phyloP scores from a whole-genome alignment of 2,329 filamentous ascomycete genomes.

The Alternaria gansuensis region DNA sequence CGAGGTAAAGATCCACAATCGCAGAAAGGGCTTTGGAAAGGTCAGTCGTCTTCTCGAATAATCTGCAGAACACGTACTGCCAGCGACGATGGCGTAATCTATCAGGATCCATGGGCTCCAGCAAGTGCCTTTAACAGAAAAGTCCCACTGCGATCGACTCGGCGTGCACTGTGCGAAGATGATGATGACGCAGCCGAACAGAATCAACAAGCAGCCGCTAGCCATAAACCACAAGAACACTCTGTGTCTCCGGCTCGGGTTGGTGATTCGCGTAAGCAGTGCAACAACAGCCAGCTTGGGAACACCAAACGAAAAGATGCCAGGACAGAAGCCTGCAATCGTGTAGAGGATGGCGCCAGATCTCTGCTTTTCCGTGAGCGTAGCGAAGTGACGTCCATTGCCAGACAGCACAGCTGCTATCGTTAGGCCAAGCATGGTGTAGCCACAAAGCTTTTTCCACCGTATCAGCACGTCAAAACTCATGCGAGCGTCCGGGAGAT shows the following conservation, averaged over 20 bases:
- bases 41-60: not conserved
- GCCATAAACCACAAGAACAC: slow-evolving; percentile 1
- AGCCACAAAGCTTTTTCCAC: not conserved
- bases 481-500: not conserved
- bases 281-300: slow-evolving; percentile 7
- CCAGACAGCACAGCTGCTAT: slow-evolving; percentile 6
- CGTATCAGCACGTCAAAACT: not conserved
- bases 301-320: slow-evolving; percentile 1
- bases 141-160: slow-evolving; percentile 3
- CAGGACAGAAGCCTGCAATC: not conserved
- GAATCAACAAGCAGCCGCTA: not conserved
- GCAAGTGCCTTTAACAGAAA: not conserved
- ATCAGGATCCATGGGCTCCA: slow-evolving; percentile 8
- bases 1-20: slow-evolving; percentile 8
- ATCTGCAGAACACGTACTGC: not conserved
- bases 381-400: not conserved
- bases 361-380: not conserved
- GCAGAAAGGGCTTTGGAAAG: not conserved
- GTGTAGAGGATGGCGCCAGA: slow-evolving; percentile 1
- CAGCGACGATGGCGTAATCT: slow-evolving; percentile 4
- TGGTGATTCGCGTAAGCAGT: slow-evolving; percentile 4
- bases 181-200: slow-evolving; percentile 6
- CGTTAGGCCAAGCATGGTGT: slow-evolving; percentile 5
- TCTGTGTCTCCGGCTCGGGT: slow-evolving; percentile 1
- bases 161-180: slow-evolving; percentile 6